Conservation (phyloP, 2,329 filamentous ascomycete species). For the Leptographium lundbergii region DNA sequence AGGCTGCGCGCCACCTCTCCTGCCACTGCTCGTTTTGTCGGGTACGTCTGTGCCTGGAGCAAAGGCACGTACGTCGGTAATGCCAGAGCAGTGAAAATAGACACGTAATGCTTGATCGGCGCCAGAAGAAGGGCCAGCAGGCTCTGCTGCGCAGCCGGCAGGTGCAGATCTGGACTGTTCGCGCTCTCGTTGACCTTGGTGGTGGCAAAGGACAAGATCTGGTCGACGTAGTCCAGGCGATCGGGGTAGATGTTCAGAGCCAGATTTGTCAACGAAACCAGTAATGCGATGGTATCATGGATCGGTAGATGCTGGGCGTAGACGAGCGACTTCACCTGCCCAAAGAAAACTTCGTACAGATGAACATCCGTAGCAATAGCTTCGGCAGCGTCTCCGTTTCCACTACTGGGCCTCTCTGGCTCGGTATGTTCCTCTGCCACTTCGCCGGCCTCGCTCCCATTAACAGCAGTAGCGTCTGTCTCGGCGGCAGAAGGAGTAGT, state of each 20-base stretch:
- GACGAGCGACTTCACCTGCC: slow-evolving; percentile 87
- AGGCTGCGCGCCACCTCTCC: slow-evolving; percentile 75
- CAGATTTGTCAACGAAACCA: slow-evolving; percentile 88
- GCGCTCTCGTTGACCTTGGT: slow-evolving; percentile 78
- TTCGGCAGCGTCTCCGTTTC: neutral
- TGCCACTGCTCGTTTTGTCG: slow-evolving; percentile 79
- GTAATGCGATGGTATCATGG: slow-evolving; percentile 83
- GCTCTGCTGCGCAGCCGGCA: slow-evolving; percentile 73
- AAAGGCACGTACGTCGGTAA: slow-evolving; percentile 86
- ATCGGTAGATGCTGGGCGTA: slow-evolving; percentile 84
- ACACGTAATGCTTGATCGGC: slow-evolving; percentile 79
- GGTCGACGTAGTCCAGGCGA: slow-evolving; percentile 85
- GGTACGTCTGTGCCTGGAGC: slow-evolving; percentile 82
- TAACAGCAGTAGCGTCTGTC: slow-evolving; percentile 33
- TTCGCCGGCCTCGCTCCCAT: slow-evolving; percentile 23
- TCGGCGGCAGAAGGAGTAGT: slow-evolving; percentile 30
- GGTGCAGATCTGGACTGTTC: slow-evolving; percentile 92
- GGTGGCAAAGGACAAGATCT: slow-evolving; percentile 79
- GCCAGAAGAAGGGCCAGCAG: slow-evolving; percentile 83
- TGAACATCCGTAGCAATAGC: slow-evolving; percentile 63
- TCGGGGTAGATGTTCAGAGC: slow-evolving; percentile 94
- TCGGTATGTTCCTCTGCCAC: neutral
- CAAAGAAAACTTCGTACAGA: slow-evolving; percentile 94
- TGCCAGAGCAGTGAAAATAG: slow-evolving; percentile 90
- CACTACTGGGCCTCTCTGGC: neutral